Percentiles rank a stretch among this genome's conserved stretches.
phyloP scores from a whole-genome alignment of 2,329 filamentous ascomycete species.

The Teratosphaeriaceae sp. region DNA sequence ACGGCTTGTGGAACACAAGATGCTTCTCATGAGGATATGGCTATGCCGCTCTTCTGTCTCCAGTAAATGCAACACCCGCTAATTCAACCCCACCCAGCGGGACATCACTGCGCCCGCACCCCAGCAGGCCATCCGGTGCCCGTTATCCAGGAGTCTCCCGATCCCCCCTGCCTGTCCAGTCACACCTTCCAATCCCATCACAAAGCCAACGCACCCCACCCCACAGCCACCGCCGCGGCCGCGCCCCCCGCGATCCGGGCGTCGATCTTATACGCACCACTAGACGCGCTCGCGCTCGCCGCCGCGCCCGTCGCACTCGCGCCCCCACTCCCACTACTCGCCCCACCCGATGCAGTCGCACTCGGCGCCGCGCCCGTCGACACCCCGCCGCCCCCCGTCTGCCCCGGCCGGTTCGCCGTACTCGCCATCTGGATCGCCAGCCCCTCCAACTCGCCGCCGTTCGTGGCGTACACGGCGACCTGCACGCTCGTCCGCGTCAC shows the following conservation, averaged over 20 bases:
- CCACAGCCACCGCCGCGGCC: constrained; percentile 18
- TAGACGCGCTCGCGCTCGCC: constrained; percentile 4
- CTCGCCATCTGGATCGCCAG: constrained; percentile 53
- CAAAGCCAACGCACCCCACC: constrained; percentile 19
- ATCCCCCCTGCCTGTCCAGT: too few relatives aligned
- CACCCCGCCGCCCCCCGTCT: constrained; percentile 20
- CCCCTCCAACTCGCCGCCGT: constrained; percentile 53
- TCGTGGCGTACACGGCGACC: constrained; percentile 50
- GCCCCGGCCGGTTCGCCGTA: constrained; percentile 49
- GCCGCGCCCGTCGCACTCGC: constrained; percentile 10
- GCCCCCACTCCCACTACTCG: not conserved
- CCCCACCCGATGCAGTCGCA: constrained; percentile 1
- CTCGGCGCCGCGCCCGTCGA: constrained; percentile 15
- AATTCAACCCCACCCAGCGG: too few relatives aligned
- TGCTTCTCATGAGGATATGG: too few relatives aligned
- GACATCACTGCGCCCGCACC: too few relatives aligned
- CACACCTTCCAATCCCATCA: too few relatives aligned
- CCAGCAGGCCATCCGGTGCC: too few relatives aligned
- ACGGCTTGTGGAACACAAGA: too few relatives aligned
- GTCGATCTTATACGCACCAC: constrained; percentile 4
- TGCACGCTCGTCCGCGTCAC: constrained; percentile 52
- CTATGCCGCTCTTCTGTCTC: too few relatives aligned
- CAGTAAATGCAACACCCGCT: too few relatives aligned
- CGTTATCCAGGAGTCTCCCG: too few relatives aligned
- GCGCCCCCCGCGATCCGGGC: constrained; percentile 10